Percentiles rank a stretch among this genome's conserved stretches.
Evolutionary conservation across 345 rosid genomes (phyloP).

Genomic region (Capsella bursapastoris): DNA sequence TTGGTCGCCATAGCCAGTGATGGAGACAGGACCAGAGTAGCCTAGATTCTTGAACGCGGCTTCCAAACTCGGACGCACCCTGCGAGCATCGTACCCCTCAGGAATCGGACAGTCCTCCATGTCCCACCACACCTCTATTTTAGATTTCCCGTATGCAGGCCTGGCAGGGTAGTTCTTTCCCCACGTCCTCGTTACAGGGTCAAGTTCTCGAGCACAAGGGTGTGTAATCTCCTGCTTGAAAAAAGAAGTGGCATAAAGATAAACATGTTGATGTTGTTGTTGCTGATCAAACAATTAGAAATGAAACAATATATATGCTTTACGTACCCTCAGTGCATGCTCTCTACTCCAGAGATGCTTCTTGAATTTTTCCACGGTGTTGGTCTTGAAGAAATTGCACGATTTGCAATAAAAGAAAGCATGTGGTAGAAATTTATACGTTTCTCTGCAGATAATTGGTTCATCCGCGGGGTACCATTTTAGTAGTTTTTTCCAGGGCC

Average conservation of each 20-base stretch:
- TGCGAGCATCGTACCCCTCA: conserved; percentile 2
- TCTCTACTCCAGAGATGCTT: not conserved
- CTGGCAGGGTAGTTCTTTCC: not conserved
- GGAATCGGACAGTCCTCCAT: conserved; percentile 28
- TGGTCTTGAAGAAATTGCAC: not conserved
- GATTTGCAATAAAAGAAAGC: not conserved
- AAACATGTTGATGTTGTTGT: not conserved
- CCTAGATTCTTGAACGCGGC: not conserved
- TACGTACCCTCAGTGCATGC: not conserved
- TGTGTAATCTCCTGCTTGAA: not conserved
- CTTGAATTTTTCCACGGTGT: not conserved
- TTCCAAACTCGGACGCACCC: conserved; percentile 14
- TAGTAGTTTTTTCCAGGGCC: conserved; percentile 26
- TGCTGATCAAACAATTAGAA: not conserved
- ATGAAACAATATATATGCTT: not conserved
- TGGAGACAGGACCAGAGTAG: conserved; percentile 27
- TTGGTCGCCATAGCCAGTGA: conserved; percentile 31
- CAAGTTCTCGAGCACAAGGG: not conserved
- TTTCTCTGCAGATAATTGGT: not conserved
- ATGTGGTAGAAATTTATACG: too few species aligned
- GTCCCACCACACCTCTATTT: conserved; percentile 32
- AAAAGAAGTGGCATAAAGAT: not conserved
- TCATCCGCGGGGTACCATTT: not conserved
- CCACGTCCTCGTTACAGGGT: not conserved
- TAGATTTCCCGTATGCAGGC: conserved; percentile 11